Conservation (phyloP, 225 moss, liverwort and hornwort genomes). For the Anthoceros angustus region DNA sequence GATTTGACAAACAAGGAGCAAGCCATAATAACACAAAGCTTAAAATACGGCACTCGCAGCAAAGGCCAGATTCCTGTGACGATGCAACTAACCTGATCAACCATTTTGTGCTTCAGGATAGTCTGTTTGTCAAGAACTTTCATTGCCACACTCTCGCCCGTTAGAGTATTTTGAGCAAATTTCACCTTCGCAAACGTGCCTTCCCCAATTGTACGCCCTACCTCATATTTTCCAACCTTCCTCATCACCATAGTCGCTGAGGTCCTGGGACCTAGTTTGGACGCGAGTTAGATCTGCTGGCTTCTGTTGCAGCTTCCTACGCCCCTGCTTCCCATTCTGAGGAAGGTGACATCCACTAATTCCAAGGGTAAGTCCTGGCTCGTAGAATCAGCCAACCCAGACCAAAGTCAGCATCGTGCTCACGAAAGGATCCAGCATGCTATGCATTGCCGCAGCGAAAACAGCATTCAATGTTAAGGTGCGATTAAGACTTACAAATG, state of each 20-base stretch:
- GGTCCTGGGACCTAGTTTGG: background rate
- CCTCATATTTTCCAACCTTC: constrained; percentile 94
- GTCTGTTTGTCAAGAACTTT: constrained; percentile 86
- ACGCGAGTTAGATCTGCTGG: background rate
- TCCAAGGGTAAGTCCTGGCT: too few relatives aligned
- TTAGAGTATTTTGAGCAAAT: constrained; percentile 84
- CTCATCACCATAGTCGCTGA: constrained; percentile 61
- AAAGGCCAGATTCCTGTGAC: background rate
- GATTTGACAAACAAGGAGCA: background rate
- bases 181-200: constrained; percentile 98
- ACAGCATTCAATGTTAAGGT: too few relatives aligned
- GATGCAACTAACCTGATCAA: constrained; percentile 51
- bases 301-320: background rate
- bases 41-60: constrained; percentile 2
- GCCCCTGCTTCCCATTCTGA: background rate
- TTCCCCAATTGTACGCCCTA: constrained; percentile 92
- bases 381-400: too few relatives aligned
- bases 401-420: too few relatives aligned
- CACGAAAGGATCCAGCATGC: too few relatives aligned
- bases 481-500: too few relatives aligned
- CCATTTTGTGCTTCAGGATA: constrained; percentile 94
- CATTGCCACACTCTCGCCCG: constrained; percentile 94
- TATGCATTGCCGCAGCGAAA: too few relatives aligned
- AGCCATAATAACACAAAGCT: background rate
- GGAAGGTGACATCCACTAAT: too few relatives aligned